These are phyloP conservation scores for Blastocystis sp. DNA, from an alignment of 352 stramenopile genomes.

Conservation along the genomic window DNA sequence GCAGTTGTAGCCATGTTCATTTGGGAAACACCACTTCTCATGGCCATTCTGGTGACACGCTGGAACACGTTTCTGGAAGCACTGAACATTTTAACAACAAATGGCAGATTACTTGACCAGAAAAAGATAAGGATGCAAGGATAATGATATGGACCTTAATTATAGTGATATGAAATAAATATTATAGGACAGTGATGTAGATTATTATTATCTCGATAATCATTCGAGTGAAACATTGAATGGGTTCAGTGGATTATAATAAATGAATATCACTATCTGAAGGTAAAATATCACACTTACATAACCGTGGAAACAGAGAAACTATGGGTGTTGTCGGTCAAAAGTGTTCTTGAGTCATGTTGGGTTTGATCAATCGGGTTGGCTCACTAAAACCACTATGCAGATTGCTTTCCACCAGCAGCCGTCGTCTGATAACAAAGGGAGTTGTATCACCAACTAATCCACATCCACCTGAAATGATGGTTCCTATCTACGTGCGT, in stretches of 20 bases:
- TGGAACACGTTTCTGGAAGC: conserved; percentile 54
- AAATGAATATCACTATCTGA: no score
- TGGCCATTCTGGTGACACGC: neutral
- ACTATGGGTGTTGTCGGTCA: no score
- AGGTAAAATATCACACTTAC: no score
- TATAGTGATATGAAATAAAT: neutral
- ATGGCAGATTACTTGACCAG: neutral
- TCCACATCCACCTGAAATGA: conserved; percentile 69
- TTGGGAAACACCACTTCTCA: neutral
- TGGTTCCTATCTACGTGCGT: conserved; percentile 20
- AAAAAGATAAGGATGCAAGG: neutral
- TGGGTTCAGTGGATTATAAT: no score
- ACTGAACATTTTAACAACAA: conserved; percentile 28
- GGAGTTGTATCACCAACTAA: conserved; percentile 50
- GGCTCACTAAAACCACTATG: neutral
- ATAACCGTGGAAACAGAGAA: no score
- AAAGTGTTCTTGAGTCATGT: no score
- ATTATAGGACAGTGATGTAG: neutral
- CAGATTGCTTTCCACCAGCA: neutral
- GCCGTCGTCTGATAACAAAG: conserved; percentile 24
- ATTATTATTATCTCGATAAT: neutral
- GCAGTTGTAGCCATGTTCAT: conserved; percentile 1
- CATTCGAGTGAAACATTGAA: neutral
- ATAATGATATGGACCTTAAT: neutral
- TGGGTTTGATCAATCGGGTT: no score